Conservation (phyloP, 805 yeast genomes). For the Hyphopichia homilentoma region DNA sequence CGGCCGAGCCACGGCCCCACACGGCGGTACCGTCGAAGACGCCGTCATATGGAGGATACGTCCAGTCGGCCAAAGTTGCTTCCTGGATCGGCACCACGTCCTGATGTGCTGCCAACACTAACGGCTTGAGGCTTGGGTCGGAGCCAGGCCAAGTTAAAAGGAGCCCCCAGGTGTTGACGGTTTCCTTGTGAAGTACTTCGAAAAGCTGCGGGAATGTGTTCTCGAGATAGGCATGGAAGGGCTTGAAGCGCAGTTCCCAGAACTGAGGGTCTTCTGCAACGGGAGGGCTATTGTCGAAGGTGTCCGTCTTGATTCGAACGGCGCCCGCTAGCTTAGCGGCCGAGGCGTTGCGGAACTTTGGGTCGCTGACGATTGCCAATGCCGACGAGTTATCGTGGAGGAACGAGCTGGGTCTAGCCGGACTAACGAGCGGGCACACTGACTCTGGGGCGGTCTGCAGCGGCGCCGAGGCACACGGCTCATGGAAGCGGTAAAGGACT, state of each 20-base stretch:
- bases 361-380: conserved; percentile 10
- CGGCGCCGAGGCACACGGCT: not conserved
- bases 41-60: conserved; percentile 34
- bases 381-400: conserved; percentile 15
- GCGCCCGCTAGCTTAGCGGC: conserved; percentile 13
- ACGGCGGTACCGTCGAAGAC: conserved; percentile 33
- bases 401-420: conserved; percentile 22
- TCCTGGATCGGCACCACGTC: conserved; percentile 23
- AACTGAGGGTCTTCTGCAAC: conserved; percentile 11
- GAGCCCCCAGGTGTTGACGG: conserved; percentile 16
- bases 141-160: conserved; percentile 20
- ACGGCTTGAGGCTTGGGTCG: conserved; percentile 11
- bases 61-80: conserved; percentile 25
- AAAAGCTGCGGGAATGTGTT: conserved; percentile 14
- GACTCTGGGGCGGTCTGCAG: not conserved
- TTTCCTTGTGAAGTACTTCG: conserved; percentile 9
- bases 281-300: conserved; percentile 11
- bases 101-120: conserved; percentile 20
- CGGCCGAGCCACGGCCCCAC: conserved; percentile 40
- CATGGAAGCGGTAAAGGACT: not conserved
- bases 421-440: conserved; percentile 7
- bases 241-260: conserved; percentile 14
- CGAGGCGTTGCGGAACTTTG: conserved; percentile 11
- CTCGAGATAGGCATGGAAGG: conserved; percentile 14
- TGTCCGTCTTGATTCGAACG: conserved; percentile 11